Conservation (phyloP, 768 basidiomycete genomes). For the Macrolepiota albuminosa region DNA sequence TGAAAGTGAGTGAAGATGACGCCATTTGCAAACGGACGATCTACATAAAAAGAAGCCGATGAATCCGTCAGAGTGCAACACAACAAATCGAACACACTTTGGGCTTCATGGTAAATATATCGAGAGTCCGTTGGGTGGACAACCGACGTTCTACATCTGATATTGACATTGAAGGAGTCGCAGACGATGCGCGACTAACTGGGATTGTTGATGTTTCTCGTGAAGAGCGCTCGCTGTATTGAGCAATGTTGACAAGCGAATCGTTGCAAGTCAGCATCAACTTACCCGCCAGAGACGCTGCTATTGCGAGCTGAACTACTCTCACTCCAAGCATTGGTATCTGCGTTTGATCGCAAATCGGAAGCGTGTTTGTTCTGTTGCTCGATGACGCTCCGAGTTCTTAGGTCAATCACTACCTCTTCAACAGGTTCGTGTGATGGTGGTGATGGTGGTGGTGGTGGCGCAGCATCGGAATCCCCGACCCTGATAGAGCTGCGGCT, state of each 20-base stretch:
- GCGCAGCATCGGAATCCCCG: conserved; percentile 23
- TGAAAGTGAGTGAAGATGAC: conserved; percentile 73
- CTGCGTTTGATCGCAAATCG: conserved; percentile 20
- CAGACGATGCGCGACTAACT: conserved; percentile 45
- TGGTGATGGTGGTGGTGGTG: conserved; percentile 16
- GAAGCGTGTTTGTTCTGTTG: conserved; percentile 14
- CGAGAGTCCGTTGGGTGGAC: conserved; percentile 72
- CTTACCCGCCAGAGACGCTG: conserved; percentile 55
- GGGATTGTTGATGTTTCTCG: conserved; percentile 55
- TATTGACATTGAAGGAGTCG: conserved; percentile 52
- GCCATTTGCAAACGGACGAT: conserved; percentile 87
- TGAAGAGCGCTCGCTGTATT: conserved; percentile 51
- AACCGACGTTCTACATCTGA: conserved; percentile 79
- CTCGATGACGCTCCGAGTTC: conserved; percentile 30
- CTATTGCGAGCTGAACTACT: conserved; percentile 49
- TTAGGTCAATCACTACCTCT: conserved; percentile 54
- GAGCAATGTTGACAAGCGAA: conserved; percentile 1
- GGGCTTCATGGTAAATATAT: conserved; percentile 93
- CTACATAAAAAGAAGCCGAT: conserved; percentile 33
- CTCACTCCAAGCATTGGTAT: conserved; percentile 36
- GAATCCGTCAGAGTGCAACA: neutral
- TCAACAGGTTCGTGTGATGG: conserved; percentile 33
- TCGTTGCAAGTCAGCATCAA: conserved; percentile 1
- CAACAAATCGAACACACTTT: conserved; percentile 49
- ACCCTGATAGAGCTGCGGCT: conserved; percentile 51